Evolutionary conservation across 495 filamentous ascomycete genomes (phyloP).

Genomic region (Trichoderma erinaceum): DNA sequence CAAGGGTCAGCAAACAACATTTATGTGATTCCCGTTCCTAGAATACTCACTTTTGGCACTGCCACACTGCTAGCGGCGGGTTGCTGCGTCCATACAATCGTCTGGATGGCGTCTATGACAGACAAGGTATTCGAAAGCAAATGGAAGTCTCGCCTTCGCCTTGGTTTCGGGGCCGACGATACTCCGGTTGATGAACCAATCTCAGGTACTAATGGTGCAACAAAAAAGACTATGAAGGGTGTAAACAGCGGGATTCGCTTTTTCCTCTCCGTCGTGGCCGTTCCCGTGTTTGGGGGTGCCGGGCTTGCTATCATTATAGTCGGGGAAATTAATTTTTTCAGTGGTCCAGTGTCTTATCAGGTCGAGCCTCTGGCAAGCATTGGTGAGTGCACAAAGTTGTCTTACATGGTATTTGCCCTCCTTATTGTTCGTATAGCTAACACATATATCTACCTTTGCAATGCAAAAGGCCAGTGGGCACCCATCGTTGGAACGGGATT

Average conservation of each 20-base stretch:
- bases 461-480: conserved; percentile 46
- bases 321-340: conserved; percentile 56
- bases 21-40: conserved; percentile 49
- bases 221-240: conserved; percentile 39
- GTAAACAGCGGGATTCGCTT: conserved; percentile 40
- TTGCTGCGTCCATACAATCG: conserved; percentile 53
- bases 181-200: conserved; percentile 34
- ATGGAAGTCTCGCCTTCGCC: conserved; percentile 38
- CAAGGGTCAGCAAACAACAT: conserved; percentile 45
- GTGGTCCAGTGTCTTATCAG: conserved; percentile 41
- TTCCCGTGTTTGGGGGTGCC: conserved; percentile 48
- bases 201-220: conserved; percentile 50
- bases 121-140: conserved; percentile 54
- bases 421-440: neutral
- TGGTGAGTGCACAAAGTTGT: conserved; percentile 31
- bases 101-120: conserved; percentile 52
- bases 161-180: conserved; percentile 26
- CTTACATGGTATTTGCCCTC: neutral
- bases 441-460: neutral
- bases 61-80: conserved; percentile 51
- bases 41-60: conserved; percentile 44
- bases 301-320: conserved; percentile 49
- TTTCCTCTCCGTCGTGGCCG: conserved; percentile 43
- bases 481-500: conserved; percentile 49
- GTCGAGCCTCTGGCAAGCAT: conserved; percentile 51